These are phyloP conservation scores for Hymenochaete sp. DNA, from an alignment of 1,284 basidiomycete genomes.

Conservation along the genomic window DNA sequence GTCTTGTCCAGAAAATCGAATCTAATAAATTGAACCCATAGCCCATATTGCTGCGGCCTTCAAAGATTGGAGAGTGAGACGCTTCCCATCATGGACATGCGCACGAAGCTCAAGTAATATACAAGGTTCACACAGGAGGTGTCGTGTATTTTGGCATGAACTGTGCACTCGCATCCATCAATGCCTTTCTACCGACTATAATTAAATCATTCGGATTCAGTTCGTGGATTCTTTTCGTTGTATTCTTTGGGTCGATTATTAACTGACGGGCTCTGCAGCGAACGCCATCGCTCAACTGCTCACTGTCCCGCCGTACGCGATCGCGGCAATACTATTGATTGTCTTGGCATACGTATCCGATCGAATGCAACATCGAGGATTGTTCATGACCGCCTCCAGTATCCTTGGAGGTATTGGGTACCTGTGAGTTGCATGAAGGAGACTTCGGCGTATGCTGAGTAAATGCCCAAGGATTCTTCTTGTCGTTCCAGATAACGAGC, in stretches of 20 bases:
- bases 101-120: neutral
- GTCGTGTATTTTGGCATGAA: slow-evolving; percentile 73
- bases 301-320: slow-evolving; percentile 78
- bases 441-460: slow-evolving; percentile 36
- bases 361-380: slow-evolving; percentile 59
- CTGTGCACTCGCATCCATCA: slow-evolving; percentile 67
- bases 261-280: slow-evolving; percentile 25
- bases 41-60: slow-evolving; percentile 58
- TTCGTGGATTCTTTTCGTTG: slow-evolving; percentile 21
- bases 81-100: slow-evolving; percentile 19
- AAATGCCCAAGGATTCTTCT: slow-evolving; percentile 43
- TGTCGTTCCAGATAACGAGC: slow-evolving; percentile 32
- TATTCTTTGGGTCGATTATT: neutral
- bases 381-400: slow-evolving; percentile 43
- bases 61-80: slow-evolving; percentile 59
- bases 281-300: slow-evolving; percentile 53
- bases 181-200: slow-evolving; percentile 81
- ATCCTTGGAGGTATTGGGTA: slow-evolving; percentile 56
- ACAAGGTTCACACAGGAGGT: slow-evolving; percentile 51
- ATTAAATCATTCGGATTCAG: slow-evolving; percentile 62
- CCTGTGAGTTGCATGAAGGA: slow-evolving; percentile 39
- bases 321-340: slow-evolving; percentile 59
- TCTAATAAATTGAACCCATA: slow-evolving; percentile 24
- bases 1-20: neutral
- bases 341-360: slow-evolving; percentile 62